phyloP scores from a whole-genome alignment of 2,329 filamentous ascomycete genomes.

The Paracorniculantispora psalliotae region DNA sequence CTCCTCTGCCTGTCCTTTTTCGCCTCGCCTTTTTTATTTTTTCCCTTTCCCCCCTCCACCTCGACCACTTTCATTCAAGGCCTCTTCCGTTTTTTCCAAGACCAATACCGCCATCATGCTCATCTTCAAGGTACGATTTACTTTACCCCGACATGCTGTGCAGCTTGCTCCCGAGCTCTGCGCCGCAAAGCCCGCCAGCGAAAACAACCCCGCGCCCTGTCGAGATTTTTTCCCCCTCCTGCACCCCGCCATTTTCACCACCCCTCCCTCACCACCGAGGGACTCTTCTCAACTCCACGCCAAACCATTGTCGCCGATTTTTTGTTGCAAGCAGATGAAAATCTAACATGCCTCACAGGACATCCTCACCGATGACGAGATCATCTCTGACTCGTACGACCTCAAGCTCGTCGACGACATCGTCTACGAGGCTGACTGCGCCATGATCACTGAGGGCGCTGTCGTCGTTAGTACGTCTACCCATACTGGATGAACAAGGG shows the following conservation, averaged over 20 bases:
- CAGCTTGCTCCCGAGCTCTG: not conserved
- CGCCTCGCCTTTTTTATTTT: not conserved
- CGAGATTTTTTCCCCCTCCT: slow-evolving; percentile 8
- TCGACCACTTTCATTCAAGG: slow-evolving; percentile 1
- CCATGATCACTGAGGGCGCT: slow-evolving; percentile 76
- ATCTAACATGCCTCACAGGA: slow-evolving; percentile 56
- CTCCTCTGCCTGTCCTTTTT: not conserved
- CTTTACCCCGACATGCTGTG: too few relatives aligned
- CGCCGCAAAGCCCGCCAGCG: not conserved
- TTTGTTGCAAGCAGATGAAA: too few relatives aligned
- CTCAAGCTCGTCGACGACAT: slow-evolving; percentile 74
- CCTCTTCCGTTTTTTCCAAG: not conserved
- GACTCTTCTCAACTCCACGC: not conserved
- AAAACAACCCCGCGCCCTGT: slow-evolving; percentile 2
- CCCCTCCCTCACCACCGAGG: not conserved
- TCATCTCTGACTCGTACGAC: slow-evolving; percentile 92
- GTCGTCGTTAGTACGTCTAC: slow-evolving; percentile 63
- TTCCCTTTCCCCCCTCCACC: not conserved
- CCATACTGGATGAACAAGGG: not conserved
- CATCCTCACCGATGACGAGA: slow-evolving; percentile 82
- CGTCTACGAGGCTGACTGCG: slow-evolving; percentile 87
- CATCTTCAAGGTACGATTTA: slow-evolving; percentile 13
- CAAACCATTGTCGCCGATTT: not conserved
- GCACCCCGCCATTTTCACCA: slow-evolving; percentile 9
- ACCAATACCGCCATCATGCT: slow-evolving; percentile 14